Conservation (phyloP, 495 filamentous ascomycete species). For the Xylaria castorea region DNA sequence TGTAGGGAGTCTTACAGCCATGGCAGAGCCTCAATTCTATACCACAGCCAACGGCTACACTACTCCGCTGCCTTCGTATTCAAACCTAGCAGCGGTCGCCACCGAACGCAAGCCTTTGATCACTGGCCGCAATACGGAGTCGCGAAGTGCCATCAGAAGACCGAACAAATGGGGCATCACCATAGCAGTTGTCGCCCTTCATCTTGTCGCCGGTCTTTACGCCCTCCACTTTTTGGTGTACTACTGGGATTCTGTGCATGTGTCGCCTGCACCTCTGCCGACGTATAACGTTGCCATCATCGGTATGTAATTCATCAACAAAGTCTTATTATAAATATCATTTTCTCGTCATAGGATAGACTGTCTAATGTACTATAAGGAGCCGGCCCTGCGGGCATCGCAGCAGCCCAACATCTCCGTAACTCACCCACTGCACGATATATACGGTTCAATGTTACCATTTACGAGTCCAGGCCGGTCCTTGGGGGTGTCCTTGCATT, state of each 20-base stretch:
- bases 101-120: not conserved
- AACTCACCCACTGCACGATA: not conserved
- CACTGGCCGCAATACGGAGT: not conserved
- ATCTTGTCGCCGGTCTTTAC: not conserved
- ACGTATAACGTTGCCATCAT: conserved; percentile 35
- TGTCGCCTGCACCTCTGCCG: conserved; percentile 17
- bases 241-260: not conserved
- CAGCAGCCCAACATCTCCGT: conserved; percentile 34
- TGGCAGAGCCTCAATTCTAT: not conserved
- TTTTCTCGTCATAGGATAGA: not conserved
- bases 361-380: conserved; percentile 23
- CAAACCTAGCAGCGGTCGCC: not conserved
- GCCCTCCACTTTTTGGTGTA: not conserved
- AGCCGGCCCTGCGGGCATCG: conserved; percentile 40
- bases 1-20: not conserved
- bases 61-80: not conserved
- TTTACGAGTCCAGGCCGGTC: conserved; percentile 37
- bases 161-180: not conserved
- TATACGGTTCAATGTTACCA: conserved; percentile 33
- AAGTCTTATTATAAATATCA: not conserved
- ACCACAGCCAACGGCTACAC: not conserved
- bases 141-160: not conserved
- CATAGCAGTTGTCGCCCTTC: not conserved
- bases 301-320: conserved; percentile 21
- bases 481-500: conserved; percentile 37